Evolutionary conservation across 805 yeast genomes (phyloP).

Genomic region (Ogataea angusta): DNA sequence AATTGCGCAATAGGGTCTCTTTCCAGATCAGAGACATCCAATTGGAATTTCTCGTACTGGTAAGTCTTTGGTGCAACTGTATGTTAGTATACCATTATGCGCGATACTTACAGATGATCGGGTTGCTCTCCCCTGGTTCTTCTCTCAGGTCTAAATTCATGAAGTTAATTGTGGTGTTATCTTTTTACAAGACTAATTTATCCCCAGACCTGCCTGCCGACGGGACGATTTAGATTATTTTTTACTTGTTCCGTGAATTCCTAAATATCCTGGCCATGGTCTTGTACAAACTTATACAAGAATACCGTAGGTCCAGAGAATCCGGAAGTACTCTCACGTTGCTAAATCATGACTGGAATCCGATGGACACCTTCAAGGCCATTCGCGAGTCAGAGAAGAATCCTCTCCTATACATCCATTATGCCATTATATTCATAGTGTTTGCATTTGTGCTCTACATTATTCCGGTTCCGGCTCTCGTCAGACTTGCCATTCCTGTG

Average conservation of each 20-base stretch:
- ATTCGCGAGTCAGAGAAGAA: slow-evolving; percentile 6
- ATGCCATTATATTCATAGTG: slow-evolving; percentile 16
- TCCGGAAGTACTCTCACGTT: slow-evolving; percentile 13
- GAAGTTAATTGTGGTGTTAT: not conserved
- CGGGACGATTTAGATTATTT: not conserved
- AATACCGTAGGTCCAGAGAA: slow-evolving; percentile 14
- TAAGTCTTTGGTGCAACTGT: slow-evolving; percentile 80
- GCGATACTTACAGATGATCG: slow-evolving; percentile 28
- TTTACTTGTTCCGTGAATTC: slow-evolving; percentile 1
- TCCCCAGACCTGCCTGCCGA: slow-evolving; percentile 5
- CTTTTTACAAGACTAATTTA: not conserved
- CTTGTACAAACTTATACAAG: slow-evolving; percentile 9
- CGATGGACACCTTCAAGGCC: slow-evolving; percentile 8
- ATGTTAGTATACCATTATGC: slow-evolving; percentile 1
- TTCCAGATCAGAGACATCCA: slow-evolving; percentile 52
- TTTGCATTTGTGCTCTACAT: slow-evolving; percentile 26
- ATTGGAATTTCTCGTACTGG: slow-evolving; percentile 70
- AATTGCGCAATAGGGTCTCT: slow-evolving; percentile 74
- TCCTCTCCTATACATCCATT: slow-evolving; percentile 16
- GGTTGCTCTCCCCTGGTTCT: slow-evolving; percentile 23
- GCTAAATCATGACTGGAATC: slow-evolving; percentile 14
- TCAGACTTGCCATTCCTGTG: slow-evolving; percentile 17
- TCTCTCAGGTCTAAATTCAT: slow-evolving; percentile 26
- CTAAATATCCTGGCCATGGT: slow-evolving; percentile 7
- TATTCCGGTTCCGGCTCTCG: slow-evolving; percentile 17